These are phyloP conservation scores for Solanum chacoense DNA, from an alignment of 305 asterid species.

Conservation along the genomic window DNA sequence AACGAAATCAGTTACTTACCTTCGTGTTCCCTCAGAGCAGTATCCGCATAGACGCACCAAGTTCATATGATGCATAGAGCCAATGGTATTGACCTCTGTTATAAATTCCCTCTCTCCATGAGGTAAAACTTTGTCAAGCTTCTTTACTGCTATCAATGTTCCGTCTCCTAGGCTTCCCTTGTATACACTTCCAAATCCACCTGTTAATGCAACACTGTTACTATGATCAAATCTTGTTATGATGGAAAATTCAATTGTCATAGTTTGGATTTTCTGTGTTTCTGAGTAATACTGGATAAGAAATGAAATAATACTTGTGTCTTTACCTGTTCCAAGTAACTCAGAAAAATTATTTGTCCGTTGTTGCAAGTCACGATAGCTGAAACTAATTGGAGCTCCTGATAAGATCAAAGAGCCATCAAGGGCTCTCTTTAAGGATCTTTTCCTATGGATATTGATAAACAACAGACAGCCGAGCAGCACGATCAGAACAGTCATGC, in stretches of 20 bases:
- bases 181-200: slow-evolving; percentile 84
- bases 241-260: background rate
- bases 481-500: slow-evolving; percentile 45
- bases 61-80: slow-evolving; percentile 92
- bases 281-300: background rate
- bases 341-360: slow-evolving; percentile 52
- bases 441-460: slow-evolving; percentile 34
- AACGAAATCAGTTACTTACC: slow-evolving; percentile 22
- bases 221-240: background rate
- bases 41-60: slow-evolving; percentile 73
- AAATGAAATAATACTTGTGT: background rate
- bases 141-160: slow-evolving; percentile 68
- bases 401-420: slow-evolving; percentile 51
- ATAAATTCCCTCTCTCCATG: slow-evolving; percentile 79
- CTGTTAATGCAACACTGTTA: slow-evolving; percentile 22
- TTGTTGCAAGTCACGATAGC: slow-evolving; percentile 52
- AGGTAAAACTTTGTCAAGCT: slow-evolving; percentile 68
- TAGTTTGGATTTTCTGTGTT: background rate
- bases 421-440: slow-evolving; percentile 46
- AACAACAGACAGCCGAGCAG: slow-evolving; percentile 51
- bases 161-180: slow-evolving; percentile 69
- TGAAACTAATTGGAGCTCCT: slow-evolving; percentile 60
- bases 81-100: slow-evolving; percentile 75
- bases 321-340: slow-evolving; percentile 65
- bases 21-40: slow-evolving; percentile 58